Evolutionary conservation across 257 asterid genomes (phyloP), one percentile per base, ranked within the genome.

Genomic region (Leonotis leonurus): DNA sequence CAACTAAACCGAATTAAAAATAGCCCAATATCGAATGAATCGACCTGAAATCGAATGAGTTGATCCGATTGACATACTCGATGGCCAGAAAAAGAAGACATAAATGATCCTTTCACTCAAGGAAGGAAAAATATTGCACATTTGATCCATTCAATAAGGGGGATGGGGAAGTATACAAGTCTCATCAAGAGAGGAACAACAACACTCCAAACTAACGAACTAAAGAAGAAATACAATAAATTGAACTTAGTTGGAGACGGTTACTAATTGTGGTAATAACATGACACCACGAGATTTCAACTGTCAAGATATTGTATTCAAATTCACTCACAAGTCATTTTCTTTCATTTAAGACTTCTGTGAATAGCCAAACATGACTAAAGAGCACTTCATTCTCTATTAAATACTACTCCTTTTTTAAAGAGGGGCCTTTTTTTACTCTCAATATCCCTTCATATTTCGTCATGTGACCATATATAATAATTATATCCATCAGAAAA

Each of bases 261-360:
- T 53, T 14, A 7, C 14, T 29, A 10, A 26, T 6, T 3, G 11
- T 29, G 14, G 60, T 29, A 53, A 29, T 29, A 29, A 14, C 8
- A 29, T 16, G 48, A 48, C 59, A 48, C 17, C 59, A 33, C 36
- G 33, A 12, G 33, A 3, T 20, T 62, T 48, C 10, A 48, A 33
- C 32, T 29, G 44, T 36, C 22, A 29, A 40, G 26, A 64, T 27
- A 64, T 49, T 64, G 69, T 48, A 32, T 30, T 36, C 60, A 49
- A 52, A 50, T 46, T 46, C 11, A 62, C 25, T 63, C 60, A 63
- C 49, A 57, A 64, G 75, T 69, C 78, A 60, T 50, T 67, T 56
- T 70, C 69, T 60, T 14, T 16, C 24, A n/a, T 29, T 48, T 49
- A 60, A 22, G 36, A 36, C 53, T 56, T 45, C 55, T 71, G 43